phyloP scores from a whole-genome alignment of 495 filamentous ascomycete genomes.

The Aspergillus affinis region DNA sequence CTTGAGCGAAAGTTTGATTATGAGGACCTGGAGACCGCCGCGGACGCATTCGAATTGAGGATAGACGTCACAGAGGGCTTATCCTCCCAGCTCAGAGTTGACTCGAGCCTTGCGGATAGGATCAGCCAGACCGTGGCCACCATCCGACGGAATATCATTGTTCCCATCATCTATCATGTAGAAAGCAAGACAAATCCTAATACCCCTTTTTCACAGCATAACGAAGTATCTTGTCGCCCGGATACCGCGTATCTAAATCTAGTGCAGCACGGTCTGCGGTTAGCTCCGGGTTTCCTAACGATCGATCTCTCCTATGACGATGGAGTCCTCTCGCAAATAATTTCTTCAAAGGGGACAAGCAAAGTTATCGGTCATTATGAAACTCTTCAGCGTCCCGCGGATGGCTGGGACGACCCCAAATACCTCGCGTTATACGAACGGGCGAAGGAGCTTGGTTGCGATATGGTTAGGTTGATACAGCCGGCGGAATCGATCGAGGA shows the following conservation, averaged over 20 bases:
- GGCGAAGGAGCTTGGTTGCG: constrained; percentile 44
- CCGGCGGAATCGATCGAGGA: constrained; percentile 40
- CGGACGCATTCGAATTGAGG: constrained; percentile 67
- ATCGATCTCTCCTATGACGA: constrained; percentile 63
- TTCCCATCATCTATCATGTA: constrained; percentile 53
- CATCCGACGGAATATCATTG: constrained; percentile 62
- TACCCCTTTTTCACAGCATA: constrained; percentile 23
- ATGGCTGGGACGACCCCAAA: constrained; percentile 41
- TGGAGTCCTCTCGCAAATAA: constrained; percentile 50
- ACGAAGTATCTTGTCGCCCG: constrained; percentile 23
- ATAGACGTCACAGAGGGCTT: constrained; percentile 48
- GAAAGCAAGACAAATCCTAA: constrained; percentile 32
- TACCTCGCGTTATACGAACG: constrained; percentile 40
- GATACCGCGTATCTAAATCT: constrained; percentile 58
- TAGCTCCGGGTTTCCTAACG: constrained; percentile 68
- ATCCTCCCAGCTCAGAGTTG: constrained; percentile 31
- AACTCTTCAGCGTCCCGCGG: constrained; percentile 42
- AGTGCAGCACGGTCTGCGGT: constrained; percentile 64
- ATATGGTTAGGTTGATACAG: constrained; percentile 50
- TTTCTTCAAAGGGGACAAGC: constrained; percentile 57
- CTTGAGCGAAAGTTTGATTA: constrained; percentile 57
- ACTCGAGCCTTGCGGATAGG: constrained; percentile 36
- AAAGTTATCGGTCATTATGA: constrained; percentile 68
- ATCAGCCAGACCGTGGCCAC: constrained; percentile 58
- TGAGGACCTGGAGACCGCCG: constrained; percentile 62